These are phyloP conservation scores for Coemansia sp. DNA, from an alignment of 192 early-diverging fungal genomes.

Conservation along the genomic window DNA sequence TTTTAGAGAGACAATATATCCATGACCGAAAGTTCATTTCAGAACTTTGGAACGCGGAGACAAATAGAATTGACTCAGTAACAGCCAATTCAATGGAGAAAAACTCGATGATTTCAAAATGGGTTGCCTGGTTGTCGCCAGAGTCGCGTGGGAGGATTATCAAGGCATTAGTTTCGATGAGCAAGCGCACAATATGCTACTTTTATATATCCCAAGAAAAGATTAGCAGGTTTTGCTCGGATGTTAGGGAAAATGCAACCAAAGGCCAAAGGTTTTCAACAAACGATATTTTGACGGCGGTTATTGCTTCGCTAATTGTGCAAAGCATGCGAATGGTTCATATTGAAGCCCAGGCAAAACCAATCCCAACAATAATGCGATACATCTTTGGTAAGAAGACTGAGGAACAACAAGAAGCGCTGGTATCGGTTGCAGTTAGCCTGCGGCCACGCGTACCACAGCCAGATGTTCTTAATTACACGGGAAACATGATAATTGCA, in stretches of 20 bases:
- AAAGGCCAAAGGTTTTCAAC: not conserved
- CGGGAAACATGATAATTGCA: not conserved
- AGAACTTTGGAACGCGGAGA: not conserved
- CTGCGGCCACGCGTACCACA: not conserved
- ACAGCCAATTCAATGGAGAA: not conserved
- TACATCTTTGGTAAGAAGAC: not conserved
- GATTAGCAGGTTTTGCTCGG: not conserved
- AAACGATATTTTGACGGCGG: not conserved
- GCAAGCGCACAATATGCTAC: not conserved
- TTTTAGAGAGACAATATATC: not conserved
- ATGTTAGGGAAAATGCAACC: not conserved
- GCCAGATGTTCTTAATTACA: not conserved
- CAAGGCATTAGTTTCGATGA: not conserved
- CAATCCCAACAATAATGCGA: not conserved
- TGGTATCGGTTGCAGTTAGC: not conserved
- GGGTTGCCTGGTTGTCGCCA: constrained; percentile 23
- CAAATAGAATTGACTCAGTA: not conserved
- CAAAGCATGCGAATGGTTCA: not conserved
- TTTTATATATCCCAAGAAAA: constrained; percentile 12
- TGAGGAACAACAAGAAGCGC: not conserved
- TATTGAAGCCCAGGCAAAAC: not conserved
- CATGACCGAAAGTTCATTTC: not conserved
- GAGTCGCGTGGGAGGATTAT: constrained; percentile 6
- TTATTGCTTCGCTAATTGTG: not conserved
- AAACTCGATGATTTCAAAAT: not conserved